Evolutionary conservation across 73 alveolate species (phyloP).

Genomic region (Stentor coeruleus): DNA sequence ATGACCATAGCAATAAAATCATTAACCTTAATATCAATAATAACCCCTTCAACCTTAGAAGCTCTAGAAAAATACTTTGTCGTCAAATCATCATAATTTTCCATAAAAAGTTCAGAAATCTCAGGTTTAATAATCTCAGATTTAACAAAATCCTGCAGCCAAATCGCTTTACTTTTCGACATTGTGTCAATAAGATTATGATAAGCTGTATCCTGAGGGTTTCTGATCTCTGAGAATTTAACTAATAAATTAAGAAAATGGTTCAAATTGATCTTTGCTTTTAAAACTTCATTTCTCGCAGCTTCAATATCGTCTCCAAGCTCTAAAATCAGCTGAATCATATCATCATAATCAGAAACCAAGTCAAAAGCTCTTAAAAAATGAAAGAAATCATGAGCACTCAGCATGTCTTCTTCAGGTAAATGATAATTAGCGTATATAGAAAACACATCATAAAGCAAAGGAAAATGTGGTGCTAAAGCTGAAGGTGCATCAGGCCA

Average conservation of each 20-base stretch:
- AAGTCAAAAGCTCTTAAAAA: slow-evolving; percentile 19
- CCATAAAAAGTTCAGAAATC: slow-evolving; percentile 19
- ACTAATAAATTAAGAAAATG: neutral
- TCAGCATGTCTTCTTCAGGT: slow-evolving; percentile 29
- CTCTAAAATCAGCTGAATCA: neutral
- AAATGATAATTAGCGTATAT: slow-evolving; percentile 15
- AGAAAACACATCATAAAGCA: neutral
- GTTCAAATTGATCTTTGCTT: neutral
- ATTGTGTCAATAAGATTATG: neutral
- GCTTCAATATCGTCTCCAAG: slow-evolving; percentile 4
- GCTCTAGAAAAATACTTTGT: neutral
- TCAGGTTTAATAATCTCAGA: slow-evolving; percentile 29
- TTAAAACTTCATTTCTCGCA: neutral
- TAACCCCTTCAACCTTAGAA: neutral
- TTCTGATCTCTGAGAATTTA: neutral
- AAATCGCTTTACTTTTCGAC: slow-evolving; percentile 13
- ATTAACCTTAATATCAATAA: neutral
- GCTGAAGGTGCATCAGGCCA: slow-evolving; percentile 22
- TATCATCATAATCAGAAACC: slow-evolving; percentile 12
- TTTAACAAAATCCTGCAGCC: slow-evolving; percentile 17
- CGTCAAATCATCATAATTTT: slow-evolving; percentile 1
- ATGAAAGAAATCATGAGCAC: slow-evolving; percentile 24
- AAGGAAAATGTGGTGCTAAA: slow-evolving; percentile 23
- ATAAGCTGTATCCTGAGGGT: slow-evolving; percentile 15
- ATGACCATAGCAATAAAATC: slow-evolving; percentile 6